These are phyloP conservation scores for Entrophospora sp. DNA, from an alignment of 192 early-diverging fungal genomes.

Conservation along the genomic window DNA sequence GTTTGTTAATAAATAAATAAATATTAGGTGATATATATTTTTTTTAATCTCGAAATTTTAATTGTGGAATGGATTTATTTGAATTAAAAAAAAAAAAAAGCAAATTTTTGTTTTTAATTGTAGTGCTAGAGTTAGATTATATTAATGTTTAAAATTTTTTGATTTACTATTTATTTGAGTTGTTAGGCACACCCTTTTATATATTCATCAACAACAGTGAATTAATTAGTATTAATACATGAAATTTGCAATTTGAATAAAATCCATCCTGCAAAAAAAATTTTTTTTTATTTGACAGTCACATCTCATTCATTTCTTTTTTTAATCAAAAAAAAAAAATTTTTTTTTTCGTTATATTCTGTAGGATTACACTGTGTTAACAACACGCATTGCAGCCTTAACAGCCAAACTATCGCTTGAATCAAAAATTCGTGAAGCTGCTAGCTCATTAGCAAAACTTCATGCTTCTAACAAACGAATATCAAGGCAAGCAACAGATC, in stretches of 20 bases:
- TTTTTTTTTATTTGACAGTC: background rate
- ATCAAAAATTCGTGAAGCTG: slow-evolving; percentile 51
- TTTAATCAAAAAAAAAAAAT: background rate
- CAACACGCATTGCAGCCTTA: slow-evolving; percentile 34
- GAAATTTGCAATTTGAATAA: too few relatives aligned
- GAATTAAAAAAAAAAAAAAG: too few relatives aligned
- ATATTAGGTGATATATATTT: background rate
- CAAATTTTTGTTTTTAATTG: too few relatives aligned
- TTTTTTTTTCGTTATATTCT: slow-evolving; percentile 1
- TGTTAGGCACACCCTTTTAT: too few relatives aligned
- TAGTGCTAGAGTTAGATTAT: too few relatives aligned
- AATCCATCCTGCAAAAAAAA: background rate
- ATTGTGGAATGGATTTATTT: too few relatives aligned
- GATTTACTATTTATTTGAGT: too few relatives aligned
- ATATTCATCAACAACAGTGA: too few relatives aligned
- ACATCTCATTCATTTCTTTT: too few relatives aligned
- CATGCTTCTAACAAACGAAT: slow-evolving; percentile 45
- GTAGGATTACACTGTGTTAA: slow-evolving; percentile 45
- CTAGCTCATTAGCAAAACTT: slow-evolving; percentile 42
- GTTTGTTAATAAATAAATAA: slow-evolving; percentile 22
- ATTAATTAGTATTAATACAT: too few relatives aligned
- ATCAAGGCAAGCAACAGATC: slow-evolving; percentile 40
- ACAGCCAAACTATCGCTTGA: slow-evolving; percentile 42
- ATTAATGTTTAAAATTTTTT: too few relatives aligned
- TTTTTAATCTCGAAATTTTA: background rate